phyloP scores from a whole-genome alignment of 805 yeast species.

The Saturnispora kantuleensis region DNA sequence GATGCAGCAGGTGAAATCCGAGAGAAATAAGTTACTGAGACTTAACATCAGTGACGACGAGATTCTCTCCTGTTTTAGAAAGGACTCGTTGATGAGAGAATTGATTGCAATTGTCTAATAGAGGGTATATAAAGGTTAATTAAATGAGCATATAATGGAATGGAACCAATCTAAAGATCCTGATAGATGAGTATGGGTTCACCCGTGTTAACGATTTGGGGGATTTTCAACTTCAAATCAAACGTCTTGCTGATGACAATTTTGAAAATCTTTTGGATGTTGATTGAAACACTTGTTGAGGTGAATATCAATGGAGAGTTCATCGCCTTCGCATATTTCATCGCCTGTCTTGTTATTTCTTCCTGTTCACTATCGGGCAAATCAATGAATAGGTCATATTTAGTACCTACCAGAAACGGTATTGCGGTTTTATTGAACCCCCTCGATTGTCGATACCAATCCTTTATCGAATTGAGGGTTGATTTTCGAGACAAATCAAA shows the following conservation, averaged over 20 bases:
- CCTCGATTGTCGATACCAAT: slow-evolving; percentile 89
- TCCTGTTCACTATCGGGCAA: slow-evolving; percentile 71
- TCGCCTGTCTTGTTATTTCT: slow-evolving; percentile 73
- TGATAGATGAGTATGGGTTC: slow-evolving; percentile 78
- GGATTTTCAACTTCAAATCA: slow-evolving; percentile 71
- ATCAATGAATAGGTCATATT: slow-evolving; percentile 79
- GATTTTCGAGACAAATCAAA: slow-evolving; percentile 83
- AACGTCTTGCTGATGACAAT: slow-evolving; percentile 84
- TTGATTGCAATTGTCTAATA: slow-evolving; percentile 11
- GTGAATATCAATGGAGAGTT: slow-evolving; percentile 75
- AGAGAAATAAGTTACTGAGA: slow-evolving; percentile 53
- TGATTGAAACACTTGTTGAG: slow-evolving; percentile 85
- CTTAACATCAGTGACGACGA: slow-evolving; percentile 67
- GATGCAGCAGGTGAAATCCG: slow-evolving; percentile 59
- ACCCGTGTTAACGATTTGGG: slow-evolving; percentile 78
- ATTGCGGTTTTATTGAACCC: slow-evolving; percentile 86
- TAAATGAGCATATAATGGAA: too few relatives aligned
- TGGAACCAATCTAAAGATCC: slow-evolving; percentile 13
- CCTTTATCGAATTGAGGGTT: slow-evolving; percentile 79
- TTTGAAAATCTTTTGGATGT: slow-evolving; percentile 89
- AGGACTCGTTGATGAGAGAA: slow-evolving; percentile 39
- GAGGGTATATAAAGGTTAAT: background rate
- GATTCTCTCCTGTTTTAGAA: slow-evolving; percentile 46
- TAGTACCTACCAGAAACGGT: slow-evolving; percentile 87
- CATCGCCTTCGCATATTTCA: slow-evolving; percentile 83